Base-by-base conservation (phyloP, 139 green algal species). In the Volvox africanus region DNA sequence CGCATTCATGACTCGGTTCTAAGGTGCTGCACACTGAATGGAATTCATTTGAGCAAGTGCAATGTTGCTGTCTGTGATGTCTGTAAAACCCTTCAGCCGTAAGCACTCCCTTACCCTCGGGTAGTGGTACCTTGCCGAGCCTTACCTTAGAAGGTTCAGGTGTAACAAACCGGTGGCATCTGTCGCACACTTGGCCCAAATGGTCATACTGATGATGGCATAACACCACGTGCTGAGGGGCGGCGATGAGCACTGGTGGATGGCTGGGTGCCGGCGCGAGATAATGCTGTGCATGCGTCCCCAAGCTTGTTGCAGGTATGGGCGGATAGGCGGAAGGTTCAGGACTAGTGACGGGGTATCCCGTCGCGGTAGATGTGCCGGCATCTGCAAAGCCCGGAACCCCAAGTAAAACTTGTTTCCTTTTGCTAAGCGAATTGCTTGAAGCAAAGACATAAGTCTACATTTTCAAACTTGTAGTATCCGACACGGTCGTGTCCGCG, bases 301-400 rank as follows among this genome's bases (percentile, higher is more conserved):
- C 78, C 78, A 16, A 68, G 55, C 76, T 26, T 36, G 37, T 35
- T 14, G 61, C 18, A 13, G 62, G 35, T 3, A 67, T 67, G 62
- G 22, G 20, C 20, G 82, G 61, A 36, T 88, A 65, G 21, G 65
- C 20, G 1, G 55, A 75, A 50, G 80, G 0, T 36, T 26, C 50
- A 55, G 82, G 61, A 21, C 61, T 32, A 3, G 77, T 77, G 2
- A 87, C 82, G 5, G 82, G 82, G 61, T 87, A 87, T 11, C 82
- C 82, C 3, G 82, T 87, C 75, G 32, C 75, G 32, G 75, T 81
- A 18, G 33, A 61, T 17, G 32, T 61, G 3, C 75, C 75, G 32
- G 32, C 75, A 24, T 55, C 75, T 81, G 75, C 33, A 11, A 80
- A 19, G 32, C 9, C 44, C 44, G 44, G 44, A 55, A 55, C 44